Evolutionary conservation across 768 basidiomycete species (phyloP), one percentile per base, ranked within the genome.

Genomic region (Glaciozyma martinii): DNA sequence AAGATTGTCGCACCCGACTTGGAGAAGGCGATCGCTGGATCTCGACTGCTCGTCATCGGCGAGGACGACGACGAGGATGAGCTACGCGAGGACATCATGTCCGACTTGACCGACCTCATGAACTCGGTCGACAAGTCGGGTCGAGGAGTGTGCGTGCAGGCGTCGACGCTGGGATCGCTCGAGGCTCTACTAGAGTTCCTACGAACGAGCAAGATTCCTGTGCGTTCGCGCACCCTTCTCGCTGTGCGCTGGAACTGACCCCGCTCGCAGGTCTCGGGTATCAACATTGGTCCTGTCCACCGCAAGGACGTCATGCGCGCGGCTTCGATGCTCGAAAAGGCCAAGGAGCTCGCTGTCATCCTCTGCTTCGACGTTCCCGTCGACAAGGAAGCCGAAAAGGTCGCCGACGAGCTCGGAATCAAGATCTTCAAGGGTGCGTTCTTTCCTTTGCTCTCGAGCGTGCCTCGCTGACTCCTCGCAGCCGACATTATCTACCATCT

Each of bases 401-500:
- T 93, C 59, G 95, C 95, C 1, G 89, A 93, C 59, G 92, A 98
- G 74, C 87, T 90, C 82, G 93, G 93, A 42, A 86, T 99, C 74
- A 84, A 83, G 68, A 78, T 99, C 71, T 99, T 98, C 82, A 92
- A 86, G 80, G 93, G 94, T 93, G 66, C 46, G 78, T 12, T 1
- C 3, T 1, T 0, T n/a, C 9, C 32, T 25, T 8, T 72, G 27
- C 25, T 42, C 46, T 23, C 7, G 19, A 2, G 53, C 19, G 21
- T 18, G 18, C 44, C 37, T 23, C 37, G n/a, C 40, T 32, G 42
- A 59, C 19, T 18, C 12, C n/a, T 33, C 67, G 32, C 75, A 97
- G 94, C 94, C 67, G 92, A 95, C 77, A 97, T 98, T 75, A 98
- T 99, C 72, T 99, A 99, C 77, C 94, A 97, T 76, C 79, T 99